These are phyloP conservation scores for Solanum corneliomulleri DNA, from an alignment of 257 asterid species.

Conservation along the genomic window DNA sequence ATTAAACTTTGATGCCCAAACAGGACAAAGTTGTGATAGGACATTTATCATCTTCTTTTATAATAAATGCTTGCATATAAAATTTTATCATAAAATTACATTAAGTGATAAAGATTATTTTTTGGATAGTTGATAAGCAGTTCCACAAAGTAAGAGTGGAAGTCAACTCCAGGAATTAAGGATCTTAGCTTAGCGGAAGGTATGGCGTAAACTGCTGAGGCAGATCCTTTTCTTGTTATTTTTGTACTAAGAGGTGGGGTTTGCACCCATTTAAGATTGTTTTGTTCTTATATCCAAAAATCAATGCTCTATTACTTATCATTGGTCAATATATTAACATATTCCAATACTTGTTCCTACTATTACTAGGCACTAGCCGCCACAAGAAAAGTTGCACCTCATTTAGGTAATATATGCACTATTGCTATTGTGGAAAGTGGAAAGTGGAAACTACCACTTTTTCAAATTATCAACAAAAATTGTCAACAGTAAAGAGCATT, in stretches of 20 bases:
- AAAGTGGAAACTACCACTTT: not conserved
- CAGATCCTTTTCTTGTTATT: not conserved
- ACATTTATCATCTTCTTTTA: too few species aligned
- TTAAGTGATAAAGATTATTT: not conserved
- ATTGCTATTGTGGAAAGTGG: not conserved
- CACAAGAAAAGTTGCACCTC: not conserved
- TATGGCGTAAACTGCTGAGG: not conserved
- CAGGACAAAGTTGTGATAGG: not conserved
- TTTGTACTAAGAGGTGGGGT: not conserved
- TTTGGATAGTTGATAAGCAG: not conserved
- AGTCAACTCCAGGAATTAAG: not conserved
- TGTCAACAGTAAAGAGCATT: not conserved
- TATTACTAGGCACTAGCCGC: not conserved
- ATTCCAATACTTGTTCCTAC: not conserved
- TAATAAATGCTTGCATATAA: not conserved
- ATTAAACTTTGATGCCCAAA: not conserved
- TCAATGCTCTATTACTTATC: not conserved
- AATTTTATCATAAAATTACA: not conserved
- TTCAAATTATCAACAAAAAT: not conserved
- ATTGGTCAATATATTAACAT: not conserved
- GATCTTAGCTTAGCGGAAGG: not conserved
- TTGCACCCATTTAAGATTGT: not conserved
- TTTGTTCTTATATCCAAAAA: not conserved
- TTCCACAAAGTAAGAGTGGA: not conserved
- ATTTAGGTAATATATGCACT: not conserved